Conservation (phyloP, 2,329 filamentous ascomycete species). For the Cordyceps farinosa region DNA sequence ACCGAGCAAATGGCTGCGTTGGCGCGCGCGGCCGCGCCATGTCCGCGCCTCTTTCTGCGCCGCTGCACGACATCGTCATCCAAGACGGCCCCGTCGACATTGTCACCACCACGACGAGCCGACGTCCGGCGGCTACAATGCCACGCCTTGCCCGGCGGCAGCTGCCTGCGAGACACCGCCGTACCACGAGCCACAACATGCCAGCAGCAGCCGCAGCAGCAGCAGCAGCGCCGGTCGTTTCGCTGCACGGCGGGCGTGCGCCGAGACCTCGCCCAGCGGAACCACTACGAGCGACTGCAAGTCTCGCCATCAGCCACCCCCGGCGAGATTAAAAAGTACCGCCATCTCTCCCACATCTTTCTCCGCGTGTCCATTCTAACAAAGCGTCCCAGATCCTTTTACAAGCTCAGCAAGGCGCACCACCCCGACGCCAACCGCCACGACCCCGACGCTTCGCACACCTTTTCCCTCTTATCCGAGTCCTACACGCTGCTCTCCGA, state of each 20-base stretch:
- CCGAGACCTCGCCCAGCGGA: conserved; percentile 38
- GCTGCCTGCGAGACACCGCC: too few species aligned
- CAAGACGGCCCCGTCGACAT: background rate
- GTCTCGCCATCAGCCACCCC: conserved; percentile 66
- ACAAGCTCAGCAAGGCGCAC: conserved; percentile 82
- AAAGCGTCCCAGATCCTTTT: conserved; percentile 62
- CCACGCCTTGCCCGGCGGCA: too few species aligned
- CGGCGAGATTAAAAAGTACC: conserved; percentile 78
- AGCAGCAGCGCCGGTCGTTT: conserved; percentile 25
- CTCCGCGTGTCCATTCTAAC: conserved; percentile 3
- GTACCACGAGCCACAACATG: background rate
- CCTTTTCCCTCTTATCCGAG: conserved; percentile 80
- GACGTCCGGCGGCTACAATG: too few species aligned
- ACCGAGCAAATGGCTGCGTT: background rate
- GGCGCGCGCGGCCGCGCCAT: conserved; percentile 3
- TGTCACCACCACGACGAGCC: background rate
- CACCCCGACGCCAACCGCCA: conserved; percentile 87
- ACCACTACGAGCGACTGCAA: conserved; percentile 79
- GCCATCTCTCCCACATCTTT: conserved; percentile 11
- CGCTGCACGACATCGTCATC: background rate
- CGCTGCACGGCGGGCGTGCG: conserved; percentile 18
- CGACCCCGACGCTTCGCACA: conserved; percentile 67
- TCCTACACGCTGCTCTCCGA: conserved; percentile 76
- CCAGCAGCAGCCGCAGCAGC: background rate
- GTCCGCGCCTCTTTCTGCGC: background rate